These are phyloP conservation scores for Russula vinacea DNA, from an alignment of 768 basidiomycete genomes.

Conservation along the genomic window DNA sequence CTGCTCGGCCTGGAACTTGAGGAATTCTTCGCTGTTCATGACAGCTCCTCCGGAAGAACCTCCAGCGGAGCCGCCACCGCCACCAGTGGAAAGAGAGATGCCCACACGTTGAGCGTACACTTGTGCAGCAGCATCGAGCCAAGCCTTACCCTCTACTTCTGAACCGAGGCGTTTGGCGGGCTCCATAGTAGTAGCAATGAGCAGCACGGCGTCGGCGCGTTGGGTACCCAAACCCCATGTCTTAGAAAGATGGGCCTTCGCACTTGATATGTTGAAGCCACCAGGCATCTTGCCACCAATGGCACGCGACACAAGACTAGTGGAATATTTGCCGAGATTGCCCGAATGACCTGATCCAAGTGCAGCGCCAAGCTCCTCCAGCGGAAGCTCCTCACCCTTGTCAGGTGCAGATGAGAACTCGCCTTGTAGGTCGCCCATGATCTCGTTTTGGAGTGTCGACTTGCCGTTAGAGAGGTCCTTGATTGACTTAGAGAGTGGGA, in stretches of 20 bases:
- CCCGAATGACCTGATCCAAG: constrained; percentile 79
- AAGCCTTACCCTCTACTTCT: constrained; percentile 89
- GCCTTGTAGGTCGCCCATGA: constrained; percentile 92
- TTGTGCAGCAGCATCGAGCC: constrained; percentile 83
- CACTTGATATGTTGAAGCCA: constrained; percentile 91
- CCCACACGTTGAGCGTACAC: constrained; percentile 87
- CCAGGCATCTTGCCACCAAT: constrained; percentile 98
- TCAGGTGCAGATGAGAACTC: constrained; percentile 95
- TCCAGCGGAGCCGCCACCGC: constrained; percentile 58
- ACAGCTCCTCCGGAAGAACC: constrained; percentile 70
- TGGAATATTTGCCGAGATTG: constrained; percentile 90
- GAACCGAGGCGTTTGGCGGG: constrained; percentile 90
- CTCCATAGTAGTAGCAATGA: constrained; percentile 89
- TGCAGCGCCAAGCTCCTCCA: constrained; percentile 91
- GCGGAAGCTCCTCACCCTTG: constrained; percentile 95
- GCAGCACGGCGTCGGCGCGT: constrained; percentile 85
- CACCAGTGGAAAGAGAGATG: constrained; percentile 72
- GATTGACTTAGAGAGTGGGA: constrained; percentile 90
- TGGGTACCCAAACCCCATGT: constrained; percentile 92
- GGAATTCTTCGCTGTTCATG: constrained; percentile 97
- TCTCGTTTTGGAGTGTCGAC: constrained; percentile 98
- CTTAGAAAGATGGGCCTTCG: constrained; percentile 86
- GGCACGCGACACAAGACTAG: constrained; percentile 84
- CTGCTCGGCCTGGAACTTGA: constrained; percentile 93
- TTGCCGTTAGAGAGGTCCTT: constrained; percentile 99